phyloP scores from a whole-genome alignment of 73 alveolate genomes.

The Paramecium octaurelia region DNA sequence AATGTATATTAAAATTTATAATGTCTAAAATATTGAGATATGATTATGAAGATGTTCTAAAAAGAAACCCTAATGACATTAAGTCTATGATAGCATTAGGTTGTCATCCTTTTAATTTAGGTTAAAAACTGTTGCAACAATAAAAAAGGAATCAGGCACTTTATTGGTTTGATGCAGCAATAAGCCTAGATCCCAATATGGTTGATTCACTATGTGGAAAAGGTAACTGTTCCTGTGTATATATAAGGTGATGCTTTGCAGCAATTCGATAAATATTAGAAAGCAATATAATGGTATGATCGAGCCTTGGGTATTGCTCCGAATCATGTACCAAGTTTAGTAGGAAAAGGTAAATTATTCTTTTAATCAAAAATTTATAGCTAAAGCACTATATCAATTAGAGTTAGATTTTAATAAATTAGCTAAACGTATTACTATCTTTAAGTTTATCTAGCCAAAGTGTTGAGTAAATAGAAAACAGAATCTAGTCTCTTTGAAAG shows the following conservation, averaged over 20 bases:
- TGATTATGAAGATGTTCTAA: neutral
- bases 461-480: neutral
- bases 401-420: neutral
- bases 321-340: neutral
- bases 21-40: neutral
- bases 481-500: neutral
- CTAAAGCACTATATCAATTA: neutral
- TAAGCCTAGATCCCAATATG: slow-evolving; percentile 8
- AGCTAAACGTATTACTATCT: neutral
- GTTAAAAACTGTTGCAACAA: neutral
- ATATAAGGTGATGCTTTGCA: neutral
- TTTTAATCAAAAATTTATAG: neutral
- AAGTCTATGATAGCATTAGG: slow-evolving; percentile 22
- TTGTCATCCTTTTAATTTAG: neutral
- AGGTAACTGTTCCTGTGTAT: neutral
- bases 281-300: neutral
- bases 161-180: slow-evolving; percentile 18
- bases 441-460: neutral
- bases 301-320: neutral
- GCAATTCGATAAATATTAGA: neutral
- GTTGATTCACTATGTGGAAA: neutral
- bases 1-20: neutral
- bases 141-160: neutral
- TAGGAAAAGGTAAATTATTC: neutral
- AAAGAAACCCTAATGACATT: neutral